Conservation (phyloP, 208 protist genomes). For the Porcisia deanei region DNA sequence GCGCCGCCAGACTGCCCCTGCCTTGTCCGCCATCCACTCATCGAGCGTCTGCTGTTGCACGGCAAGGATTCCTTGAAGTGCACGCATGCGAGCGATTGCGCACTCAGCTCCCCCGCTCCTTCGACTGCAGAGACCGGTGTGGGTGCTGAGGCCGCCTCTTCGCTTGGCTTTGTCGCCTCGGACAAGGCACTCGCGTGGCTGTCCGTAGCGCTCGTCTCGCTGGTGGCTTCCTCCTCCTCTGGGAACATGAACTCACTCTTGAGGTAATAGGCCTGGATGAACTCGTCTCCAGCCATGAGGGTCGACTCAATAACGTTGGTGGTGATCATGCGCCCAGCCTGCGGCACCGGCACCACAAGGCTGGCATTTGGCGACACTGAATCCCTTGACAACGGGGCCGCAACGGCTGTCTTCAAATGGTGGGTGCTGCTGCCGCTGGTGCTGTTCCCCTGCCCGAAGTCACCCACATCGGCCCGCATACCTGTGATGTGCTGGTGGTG, state of each 20-base stretch:
- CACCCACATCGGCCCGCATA: too few species aligned
- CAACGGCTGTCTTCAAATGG: not conserved
- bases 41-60: too few species aligned
- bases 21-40: not conserved
- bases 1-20: not conserved
- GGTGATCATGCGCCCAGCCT: conserved; percentile 1
- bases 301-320: conserved; percentile 16
- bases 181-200: conserved; percentile 28
- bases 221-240: conserved; percentile 17
- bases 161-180: conserved; percentile 1
- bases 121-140: too few species aligned
- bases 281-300: conserved; percentile 35
- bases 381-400: not conserved
- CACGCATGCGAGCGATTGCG: too few species aligned
- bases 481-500: too few species aligned
- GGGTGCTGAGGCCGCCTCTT: not conserved
- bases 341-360: not conserved
- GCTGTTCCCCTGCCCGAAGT: too few species aligned
- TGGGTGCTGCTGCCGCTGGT: not conserved
- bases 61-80: too few species aligned
- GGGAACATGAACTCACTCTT: conserved; percentile 15
- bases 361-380: too few species aligned
- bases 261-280: conserved; percentile 39
- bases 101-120: too few species aligned
- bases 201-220: conserved; percentile 14